Evolutionary conservation across 2,329 filamentous ascomycete species (phyloP).

Genomic region (Fusarium zealandicum): DNA sequence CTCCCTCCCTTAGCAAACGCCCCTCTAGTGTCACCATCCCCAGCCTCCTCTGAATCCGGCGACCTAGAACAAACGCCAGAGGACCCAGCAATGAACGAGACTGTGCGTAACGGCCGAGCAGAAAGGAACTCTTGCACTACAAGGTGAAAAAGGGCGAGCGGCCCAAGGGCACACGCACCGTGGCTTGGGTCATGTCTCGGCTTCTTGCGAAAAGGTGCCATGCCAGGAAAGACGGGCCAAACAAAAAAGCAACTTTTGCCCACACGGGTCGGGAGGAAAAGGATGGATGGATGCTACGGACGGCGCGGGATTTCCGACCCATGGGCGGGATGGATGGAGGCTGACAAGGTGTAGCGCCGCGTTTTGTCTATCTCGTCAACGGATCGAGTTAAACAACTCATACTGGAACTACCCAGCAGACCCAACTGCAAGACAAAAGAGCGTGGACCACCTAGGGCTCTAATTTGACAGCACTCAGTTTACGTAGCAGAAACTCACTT

Average conservation of each 20-base stretch:
- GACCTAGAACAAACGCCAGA: not conserved
- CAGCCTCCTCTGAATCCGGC: constrained; percentile 14
- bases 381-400: no score
- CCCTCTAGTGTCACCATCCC: constrained; percentile 1
- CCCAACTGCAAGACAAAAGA: no score
- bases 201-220: not conserved
- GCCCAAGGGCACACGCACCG: no score
- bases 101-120: constrained; percentile 4
- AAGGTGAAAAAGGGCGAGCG: no score
- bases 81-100: not conserved
- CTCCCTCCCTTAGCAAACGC: not conserved
- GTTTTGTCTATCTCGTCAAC: not conserved
- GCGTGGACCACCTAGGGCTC: no score
- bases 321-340: no score
- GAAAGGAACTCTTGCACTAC: not conserved
- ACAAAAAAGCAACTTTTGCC: no score
- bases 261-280: no score
- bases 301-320: not conserved
- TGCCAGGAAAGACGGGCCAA: no score
- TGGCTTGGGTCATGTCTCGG: not conserved
- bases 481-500: no score
- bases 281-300: not conserved
- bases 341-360: not conserved
- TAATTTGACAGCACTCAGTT: not conserved
- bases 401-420: no score